Evolutionary conservation across 352 stramenopile species (phyloP).

Genomic region (Phytophthora europaea): DNA sequence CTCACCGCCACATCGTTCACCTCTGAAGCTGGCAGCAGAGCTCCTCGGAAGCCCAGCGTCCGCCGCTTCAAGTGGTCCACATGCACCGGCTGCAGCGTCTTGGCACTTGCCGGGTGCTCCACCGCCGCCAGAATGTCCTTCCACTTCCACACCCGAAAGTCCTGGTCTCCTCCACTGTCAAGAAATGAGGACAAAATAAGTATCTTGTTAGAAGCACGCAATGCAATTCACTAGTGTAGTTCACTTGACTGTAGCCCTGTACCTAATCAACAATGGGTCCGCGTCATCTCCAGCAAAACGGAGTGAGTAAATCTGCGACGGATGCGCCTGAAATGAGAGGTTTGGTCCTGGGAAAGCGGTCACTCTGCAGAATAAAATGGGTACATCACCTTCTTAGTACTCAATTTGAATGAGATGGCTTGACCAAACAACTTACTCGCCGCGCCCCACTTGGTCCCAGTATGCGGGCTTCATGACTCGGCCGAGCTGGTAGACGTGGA

Average conservation of each 20-base stretch:
- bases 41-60: conserved; percentile 67
- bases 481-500: conserved; percentile 69
- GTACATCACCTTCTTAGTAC: neutral
- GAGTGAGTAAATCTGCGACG: conserved; percentile 81
- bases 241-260: neutral
- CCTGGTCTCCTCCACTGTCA: conserved; percentile 74
- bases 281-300: conserved; percentile 66
- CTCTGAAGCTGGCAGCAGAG: conserved; percentile 68
- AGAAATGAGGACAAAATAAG: neutral
- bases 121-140: conserved; percentile 64
- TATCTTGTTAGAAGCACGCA: conserved; percentile 13
- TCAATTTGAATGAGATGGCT: conserved; percentile 11
- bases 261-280: conserved; percentile 75
- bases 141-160: conserved; percentile 85
- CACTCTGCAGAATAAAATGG: conserved; percentile 29
- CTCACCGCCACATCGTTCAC: conserved; percentile 73
- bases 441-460: conserved; percentile 55
- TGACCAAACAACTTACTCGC: conserved; percentile 39
- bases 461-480: conserved; percentile 55
- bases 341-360: conserved; percentile 56
- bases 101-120: conserved; percentile 27
- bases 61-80: conserved; percentile 63
- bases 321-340: conserved; percentile 74
- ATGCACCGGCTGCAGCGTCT: conserved; percentile 52
- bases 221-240: no score